Evolutionary conservation across 2,329 filamentous ascomycete species (phyloP), one percentile per base, ranked within the genome.

Genomic region (Fusarium continuum): DNA sequence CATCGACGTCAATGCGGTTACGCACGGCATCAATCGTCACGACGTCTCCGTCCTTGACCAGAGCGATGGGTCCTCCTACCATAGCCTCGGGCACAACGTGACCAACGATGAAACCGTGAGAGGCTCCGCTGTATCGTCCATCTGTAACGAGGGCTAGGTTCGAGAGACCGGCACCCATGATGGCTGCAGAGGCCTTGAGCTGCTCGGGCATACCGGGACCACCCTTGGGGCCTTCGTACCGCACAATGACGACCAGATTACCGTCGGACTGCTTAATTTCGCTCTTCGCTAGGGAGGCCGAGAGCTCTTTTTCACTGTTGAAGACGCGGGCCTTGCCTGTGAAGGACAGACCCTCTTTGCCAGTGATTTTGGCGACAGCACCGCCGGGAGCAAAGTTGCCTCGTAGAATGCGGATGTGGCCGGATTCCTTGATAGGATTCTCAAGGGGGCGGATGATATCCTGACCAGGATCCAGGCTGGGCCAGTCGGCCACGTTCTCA

Each of bases 121-220:
- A 91, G 3, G 93, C 94, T 26, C 94, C 94, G 40, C 86, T 90
- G 76, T 97, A 98, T 39, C 94, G 82, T 0, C 94, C 94, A 74
- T 98, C 94, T 0, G 94, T 98, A 43, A 98, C 92, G 13, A 98
- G 84, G 0, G 94, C 93, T 8, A 97, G 86, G 70, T 97, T 96
- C 47, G 83, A 91, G 47, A 98, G 81, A 11, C 91, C 91, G 1
- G 94, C 94, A 43, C 94, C 94, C 90, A 97, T 97, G 67, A 98
- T 91, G 16, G 93, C 92, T 0, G 93, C 93, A 55, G 87, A 91
- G 10, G 94, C 91, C 74, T 91, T 92, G 38, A 98, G 84, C 77
- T 97, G 93, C 78, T 98, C 94, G 3, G 93, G 94, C 94, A 98
- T 98, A 36, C 94, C 94, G 0, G 94, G 94, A 0, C 94, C 94